Conservation (phyloP, 2,329 filamentous ascomycete genomes). For the Paraphaeosphaeria minitans region DNA sequence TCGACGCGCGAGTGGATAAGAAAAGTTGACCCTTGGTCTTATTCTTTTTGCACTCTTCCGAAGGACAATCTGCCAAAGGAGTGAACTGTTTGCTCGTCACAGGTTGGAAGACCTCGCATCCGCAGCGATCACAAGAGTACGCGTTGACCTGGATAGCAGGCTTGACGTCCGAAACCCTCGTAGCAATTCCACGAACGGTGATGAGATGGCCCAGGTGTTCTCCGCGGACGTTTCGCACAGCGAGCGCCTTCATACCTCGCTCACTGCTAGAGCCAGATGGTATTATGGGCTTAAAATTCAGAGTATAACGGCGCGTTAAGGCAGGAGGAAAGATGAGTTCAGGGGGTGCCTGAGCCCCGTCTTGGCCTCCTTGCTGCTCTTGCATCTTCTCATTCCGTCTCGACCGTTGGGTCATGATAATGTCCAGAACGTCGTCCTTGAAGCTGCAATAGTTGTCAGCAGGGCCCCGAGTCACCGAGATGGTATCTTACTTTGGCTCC, state of each 20-base stretch:
- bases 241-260: conserved; percentile 67
- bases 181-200: conserved; percentile 91
- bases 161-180: conserved; percentile 96
- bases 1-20: conserved; percentile 92
- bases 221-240: conserved; percentile 91
- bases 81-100: conserved; percentile 89
- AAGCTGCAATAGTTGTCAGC: conserved; percentile 64
- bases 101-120: conserved; percentile 96
- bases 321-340: conserved; percentile 88
- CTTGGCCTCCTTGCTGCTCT: conserved; percentile 49
- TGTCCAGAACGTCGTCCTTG: conserved; percentile 96
- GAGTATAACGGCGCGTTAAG: conserved; percentile 88
- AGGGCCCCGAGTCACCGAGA: neutral
- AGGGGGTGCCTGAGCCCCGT: conserved; percentile 65
- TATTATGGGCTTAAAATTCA: conserved; percentile 94
- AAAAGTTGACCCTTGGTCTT: conserved; percentile 93
- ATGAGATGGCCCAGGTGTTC: conserved; percentile 93
- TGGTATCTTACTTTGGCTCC: conserved; percentile 71
- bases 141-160: conserved; percentile 97
- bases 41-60: conserved; percentile 85
- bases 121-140: conserved; percentile 95
- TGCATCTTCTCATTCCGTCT: conserved; percentile 79
- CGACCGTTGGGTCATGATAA: conserved; percentile 90
- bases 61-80: conserved; percentile 84
- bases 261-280: conserved; percentile 69